Evolutionary conservation across 495 filamentous ascomycete species (phyloP).

Genomic region (Penicillium bovifimosum): DNA sequence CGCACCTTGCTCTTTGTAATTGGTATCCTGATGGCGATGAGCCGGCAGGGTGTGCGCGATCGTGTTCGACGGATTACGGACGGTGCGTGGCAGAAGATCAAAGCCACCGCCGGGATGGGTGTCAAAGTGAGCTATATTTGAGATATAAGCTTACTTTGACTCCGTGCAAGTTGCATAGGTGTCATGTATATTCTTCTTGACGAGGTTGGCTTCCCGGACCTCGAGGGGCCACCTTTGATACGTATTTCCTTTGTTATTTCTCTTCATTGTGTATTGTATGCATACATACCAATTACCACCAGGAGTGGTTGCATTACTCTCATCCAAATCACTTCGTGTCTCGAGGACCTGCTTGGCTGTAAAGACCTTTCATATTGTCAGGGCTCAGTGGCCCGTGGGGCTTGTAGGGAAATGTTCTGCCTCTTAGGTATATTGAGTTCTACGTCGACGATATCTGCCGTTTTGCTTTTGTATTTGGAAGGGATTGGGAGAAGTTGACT

Average conservation of each 20-base stretch:
- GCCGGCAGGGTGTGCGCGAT: slow-evolving; percentile 68
- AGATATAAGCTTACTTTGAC: slow-evolving; percentile 11
- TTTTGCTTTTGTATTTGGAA: too few relatives aligned
- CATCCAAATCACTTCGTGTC: neutral
- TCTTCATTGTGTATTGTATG: slow-evolving; percentile 7
- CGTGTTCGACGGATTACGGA: slow-evolving; percentile 61
- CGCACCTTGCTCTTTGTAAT: slow-evolving; percentile 75
- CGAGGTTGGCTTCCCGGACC: neutral
- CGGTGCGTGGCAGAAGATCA: slow-evolving; percentile 76
- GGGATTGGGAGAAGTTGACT: too few relatives aligned
- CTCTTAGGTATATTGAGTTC: too few relatives aligned
- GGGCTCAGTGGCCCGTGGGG: too few relatives aligned
- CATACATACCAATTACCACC: slow-evolving; percentile 6
- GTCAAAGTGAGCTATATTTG: slow-evolving; percentile 96
- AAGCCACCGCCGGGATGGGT: slow-evolving; percentile 86
- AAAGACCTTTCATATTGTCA: too few relatives aligned
- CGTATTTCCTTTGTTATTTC: slow-evolving; percentile 21
- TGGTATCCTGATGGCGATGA: slow-evolving; percentile 72
- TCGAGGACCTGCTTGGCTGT: too few relatives aligned
- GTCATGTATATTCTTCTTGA: slow-evolving; percentile 16
- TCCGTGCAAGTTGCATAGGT: slow-evolving; percentile 9
- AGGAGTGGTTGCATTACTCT: slow-evolving; percentile 1
- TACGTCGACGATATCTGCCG: too few relatives aligned
- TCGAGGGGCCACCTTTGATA: slow-evolving; percentile 11
- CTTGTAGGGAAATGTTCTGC: too few relatives aligned